phyloP scores from a whole-genome alignment of 1,284 basidiomycete species.

The Hypsizygus ulmarius region DNA sequence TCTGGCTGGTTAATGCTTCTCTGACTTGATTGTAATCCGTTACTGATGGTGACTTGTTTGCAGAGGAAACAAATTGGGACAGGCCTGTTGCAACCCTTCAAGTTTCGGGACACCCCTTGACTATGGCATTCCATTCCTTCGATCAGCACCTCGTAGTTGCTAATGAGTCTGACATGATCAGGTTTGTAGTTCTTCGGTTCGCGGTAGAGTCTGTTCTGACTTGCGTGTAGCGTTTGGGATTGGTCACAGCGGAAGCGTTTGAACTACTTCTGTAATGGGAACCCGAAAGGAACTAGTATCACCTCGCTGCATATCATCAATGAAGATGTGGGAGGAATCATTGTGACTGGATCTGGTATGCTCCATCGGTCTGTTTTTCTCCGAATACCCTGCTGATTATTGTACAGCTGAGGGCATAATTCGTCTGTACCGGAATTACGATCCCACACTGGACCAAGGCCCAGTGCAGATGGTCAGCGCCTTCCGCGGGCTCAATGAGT shows the following conservation, averaged over 20 bases:
- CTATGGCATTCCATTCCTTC: conserved; percentile 88
- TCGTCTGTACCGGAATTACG: conserved; percentile 89
- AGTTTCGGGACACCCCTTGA: conserved; percentile 69
- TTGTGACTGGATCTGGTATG: conserved; percentile 85
- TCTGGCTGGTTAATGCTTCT: conserved; percentile 63
- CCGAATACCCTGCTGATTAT: conserved; percentile 6
- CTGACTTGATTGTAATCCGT: not conserved
- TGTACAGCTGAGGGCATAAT: conserved; percentile 84
- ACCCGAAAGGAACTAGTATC: conserved; percentile 78
- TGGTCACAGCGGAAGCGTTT: conserved; percentile 83
- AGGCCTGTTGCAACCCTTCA: conserved; percentile 74
- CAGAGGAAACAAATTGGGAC: conserved; percentile 73
- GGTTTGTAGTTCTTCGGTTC: conserved; percentile 45
- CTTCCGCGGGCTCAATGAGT: conserved; percentile 87
- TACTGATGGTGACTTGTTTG: not conserved
- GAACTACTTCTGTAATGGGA: conserved; percentile 88
- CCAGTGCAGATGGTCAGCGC: conserved; percentile 87
- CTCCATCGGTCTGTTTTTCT: conserved; percentile 9
- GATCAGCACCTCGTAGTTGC: conserved; percentile 87
- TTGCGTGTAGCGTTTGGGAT: conserved; percentile 77
- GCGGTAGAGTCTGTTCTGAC: conserved; percentile 6
- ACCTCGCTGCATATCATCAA: conserved; percentile 95
- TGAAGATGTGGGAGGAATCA: conserved; percentile 90
- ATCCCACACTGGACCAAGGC: conserved; percentile 60
- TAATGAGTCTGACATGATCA: conserved; percentile 85